Evolutionary conservation across 2,329 filamentous ascomycete species (phyloP).

Genomic region (Fusarium nanum): DNA sequence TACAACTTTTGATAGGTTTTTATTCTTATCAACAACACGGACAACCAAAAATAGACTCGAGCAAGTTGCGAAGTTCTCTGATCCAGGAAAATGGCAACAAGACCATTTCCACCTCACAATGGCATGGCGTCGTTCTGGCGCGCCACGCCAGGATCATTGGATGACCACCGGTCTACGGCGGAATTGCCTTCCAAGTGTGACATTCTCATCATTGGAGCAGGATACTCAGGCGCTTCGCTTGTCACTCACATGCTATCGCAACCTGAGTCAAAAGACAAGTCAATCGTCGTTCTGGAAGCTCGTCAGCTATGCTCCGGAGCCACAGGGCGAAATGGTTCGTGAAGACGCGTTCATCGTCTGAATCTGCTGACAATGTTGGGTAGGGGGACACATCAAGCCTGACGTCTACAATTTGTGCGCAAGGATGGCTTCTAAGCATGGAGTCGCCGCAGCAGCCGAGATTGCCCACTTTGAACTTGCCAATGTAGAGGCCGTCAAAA

Average conservation of each 20-base stretch:
- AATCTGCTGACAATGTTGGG: too few relatives aligned
- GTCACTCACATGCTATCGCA: conserved; percentile 55
- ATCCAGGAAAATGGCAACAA: not conserved
- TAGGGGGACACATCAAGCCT: conserved; percentile 39
- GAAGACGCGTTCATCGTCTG: accelerated
- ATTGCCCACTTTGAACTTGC: conserved; percentile 33
- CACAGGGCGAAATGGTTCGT: conserved; percentile 52
- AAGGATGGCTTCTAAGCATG: conserved; percentile 7
- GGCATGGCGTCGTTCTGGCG: conserved; percentile 35
- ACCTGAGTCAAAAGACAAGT: conserved; percentile 23
- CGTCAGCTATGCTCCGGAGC: conserved; percentile 53
- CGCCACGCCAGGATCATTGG: not conserved
- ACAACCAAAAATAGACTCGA: too few relatives aligned
- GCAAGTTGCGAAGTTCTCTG: accelerated
- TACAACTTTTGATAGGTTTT: too few relatives aligned
- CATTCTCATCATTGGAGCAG: conserved; percentile 61
- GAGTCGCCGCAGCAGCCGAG: conserved; percentile 35
- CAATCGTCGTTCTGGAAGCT: conserved; percentile 51
- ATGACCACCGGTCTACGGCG: not conserved
- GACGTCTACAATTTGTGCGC: conserved; percentile 22
- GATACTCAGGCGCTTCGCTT: conserved; percentile 58
- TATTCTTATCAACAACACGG: accelerated
- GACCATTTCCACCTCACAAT: conserved; percentile 1
- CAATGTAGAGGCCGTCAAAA: conserved; percentile 46
- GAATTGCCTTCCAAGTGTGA: conserved; percentile 54